phyloP scores from a whole-genome alignment of 2,329 filamentous ascomycete species.

The Xylariaceae sp. region DNA sequence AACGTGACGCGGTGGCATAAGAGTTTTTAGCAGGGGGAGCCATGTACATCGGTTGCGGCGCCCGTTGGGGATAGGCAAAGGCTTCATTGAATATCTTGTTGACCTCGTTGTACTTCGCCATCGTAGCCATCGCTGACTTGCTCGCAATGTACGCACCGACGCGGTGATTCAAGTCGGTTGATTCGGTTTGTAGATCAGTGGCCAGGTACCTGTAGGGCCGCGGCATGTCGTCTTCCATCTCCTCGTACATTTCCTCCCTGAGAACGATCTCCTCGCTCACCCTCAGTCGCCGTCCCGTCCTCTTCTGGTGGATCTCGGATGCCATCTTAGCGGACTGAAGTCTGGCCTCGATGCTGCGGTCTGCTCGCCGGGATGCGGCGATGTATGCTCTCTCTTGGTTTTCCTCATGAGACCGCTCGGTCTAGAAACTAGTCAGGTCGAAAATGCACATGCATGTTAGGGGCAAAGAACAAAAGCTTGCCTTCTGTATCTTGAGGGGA shows the following conservation, averaged over 20 bases:
- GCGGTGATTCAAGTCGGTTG: constrained; percentile 55
- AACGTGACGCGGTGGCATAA: constrained; percentile 15
- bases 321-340: constrained; percentile 82
- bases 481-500: constrained; percentile 35
- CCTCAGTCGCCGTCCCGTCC: constrained; percentile 74
- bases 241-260: constrained; percentile 94
- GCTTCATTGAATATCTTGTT: constrained; percentile 43
- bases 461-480: constrained; percentile 9
- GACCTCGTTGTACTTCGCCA: constrained; percentile 41
- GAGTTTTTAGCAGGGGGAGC: constrained; percentile 23
- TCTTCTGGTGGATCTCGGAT: constrained; percentile 84
- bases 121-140: constrained; percentile 39
- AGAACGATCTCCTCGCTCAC: constrained; percentile 82
- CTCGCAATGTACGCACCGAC: constrained; percentile 46
- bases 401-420: constrained; percentile 71
- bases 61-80: constrained; percentile 37
- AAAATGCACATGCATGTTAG: neutral
- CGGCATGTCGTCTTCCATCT: constrained; percentile 78
- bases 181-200: constrained; percentile 55
- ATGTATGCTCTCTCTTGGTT: constrained; percentile 89
- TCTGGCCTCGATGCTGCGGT: constrained; percentile 80
- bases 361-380: constrained; percentile 79
- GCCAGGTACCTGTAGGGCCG: constrained; percentile 60
- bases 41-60: constrained; percentile 28
- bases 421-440: constrained; percentile 40